phyloP scores from a whole-genome alignment of 768 basidiomycete genomes.

The Tylopilus intermedius region DNA sequence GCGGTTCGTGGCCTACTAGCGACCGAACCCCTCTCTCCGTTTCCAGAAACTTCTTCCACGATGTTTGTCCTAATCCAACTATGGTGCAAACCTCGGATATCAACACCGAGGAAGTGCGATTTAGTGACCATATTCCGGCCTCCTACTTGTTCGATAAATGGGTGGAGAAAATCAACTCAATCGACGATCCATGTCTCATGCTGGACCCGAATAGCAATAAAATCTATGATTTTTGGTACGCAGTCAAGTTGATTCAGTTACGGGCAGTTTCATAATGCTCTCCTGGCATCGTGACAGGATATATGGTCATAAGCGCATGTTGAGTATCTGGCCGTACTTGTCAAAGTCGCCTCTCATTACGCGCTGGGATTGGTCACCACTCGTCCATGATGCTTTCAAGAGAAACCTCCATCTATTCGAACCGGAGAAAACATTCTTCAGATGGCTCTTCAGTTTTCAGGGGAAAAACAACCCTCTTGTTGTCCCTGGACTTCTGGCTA shows the following conservation, averaged over 20 bases:
- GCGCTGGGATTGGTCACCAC: slow-evolving; percentile 36
- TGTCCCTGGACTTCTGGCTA: slow-evolving; percentile 42
- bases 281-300: slow-evolving; percentile 24
- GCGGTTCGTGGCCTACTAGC: slow-evolving; percentile 33
- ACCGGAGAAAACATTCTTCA: neutral
- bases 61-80: slow-evolving; percentile 37
- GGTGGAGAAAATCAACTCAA: slow-evolving; percentile 31
- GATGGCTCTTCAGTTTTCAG: neutral
- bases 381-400: slow-evolving; percentile 30
- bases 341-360: slow-evolving; percentile 32
- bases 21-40: slow-evolving; percentile 35
- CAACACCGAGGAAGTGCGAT: slow-evolving; percentile 27
- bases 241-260: neutral
- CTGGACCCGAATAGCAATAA: slow-evolving; percentile 21
- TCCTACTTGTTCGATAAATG: slow-evolving; percentile 34
- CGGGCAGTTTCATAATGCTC: neutral
- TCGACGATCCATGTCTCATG: slow-evolving; percentile 39
- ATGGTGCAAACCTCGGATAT: slow-evolving; percentile 29
- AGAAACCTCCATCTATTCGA: slow-evolving; percentile 29
- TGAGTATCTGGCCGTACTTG: slow-evolving; percentile 34
- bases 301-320: slow-evolving; percentile 30
- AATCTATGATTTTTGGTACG: slow-evolving; percentile 37
- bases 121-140: slow-evolving; percentile 22
- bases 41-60: slow-evolving; percentile 33
- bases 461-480: slow-evolving; percentile 7